Evolutionary conservation across 2,329 filamentous ascomycete genomes (phyloP).

Genomic region (Dothideomycetes sp.): DNA sequence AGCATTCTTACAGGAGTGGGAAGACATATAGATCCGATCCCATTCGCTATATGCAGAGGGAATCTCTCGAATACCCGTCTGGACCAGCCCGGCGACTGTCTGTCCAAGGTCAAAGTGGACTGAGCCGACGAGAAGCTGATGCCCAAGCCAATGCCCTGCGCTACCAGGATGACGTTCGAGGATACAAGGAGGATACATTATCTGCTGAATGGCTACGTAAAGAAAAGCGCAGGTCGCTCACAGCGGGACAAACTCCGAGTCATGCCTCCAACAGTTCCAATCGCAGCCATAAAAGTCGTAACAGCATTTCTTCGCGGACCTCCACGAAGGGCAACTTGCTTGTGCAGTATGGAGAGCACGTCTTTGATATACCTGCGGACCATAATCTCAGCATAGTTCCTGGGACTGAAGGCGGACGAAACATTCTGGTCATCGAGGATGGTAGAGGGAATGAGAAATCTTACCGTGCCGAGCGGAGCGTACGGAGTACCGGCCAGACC

Average conservation of each 20-base stretch:
- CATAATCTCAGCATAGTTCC: neutral
- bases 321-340: neutral
- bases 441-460: neutral
- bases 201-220: neutral
- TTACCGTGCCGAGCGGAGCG: neutral
- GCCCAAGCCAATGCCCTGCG: neutral
- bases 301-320: neutral
- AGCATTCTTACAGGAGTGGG: neutral
- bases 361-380: neutral
- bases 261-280: neutral
- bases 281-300: neutral
- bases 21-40: neutral
- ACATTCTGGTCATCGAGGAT: neutral
- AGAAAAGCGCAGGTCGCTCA: neutral
- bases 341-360: neutral
- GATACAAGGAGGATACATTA: neutral
- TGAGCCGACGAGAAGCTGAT: neutral
- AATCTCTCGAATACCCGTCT: too few species aligned
- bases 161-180: neutral
- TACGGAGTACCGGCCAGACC: neutral
- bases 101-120: neutral
- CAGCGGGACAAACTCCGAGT: neutral
- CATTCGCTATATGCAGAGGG: neutral
- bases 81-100: neutral
- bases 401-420: neutral